Conservation (phyloP, 1,139 yeast species). For the Yamadazyma diospyri region DNA sequence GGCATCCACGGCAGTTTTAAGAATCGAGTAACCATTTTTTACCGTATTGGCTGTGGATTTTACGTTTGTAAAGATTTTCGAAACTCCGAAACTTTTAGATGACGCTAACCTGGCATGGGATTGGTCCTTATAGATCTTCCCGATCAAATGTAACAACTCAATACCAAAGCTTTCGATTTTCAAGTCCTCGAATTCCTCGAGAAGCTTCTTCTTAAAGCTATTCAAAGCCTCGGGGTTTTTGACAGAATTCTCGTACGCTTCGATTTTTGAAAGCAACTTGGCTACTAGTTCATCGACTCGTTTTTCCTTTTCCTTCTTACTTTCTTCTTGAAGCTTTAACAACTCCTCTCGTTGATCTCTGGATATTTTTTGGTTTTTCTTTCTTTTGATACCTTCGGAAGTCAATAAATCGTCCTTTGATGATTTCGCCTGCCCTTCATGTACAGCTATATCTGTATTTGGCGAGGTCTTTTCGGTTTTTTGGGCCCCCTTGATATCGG, state of each 20-base stretch:
- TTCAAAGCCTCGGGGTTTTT: slow-evolving; percentile 31
- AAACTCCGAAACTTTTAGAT: slow-evolving; percentile 43
- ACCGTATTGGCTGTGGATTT: slow-evolving; percentile 38
- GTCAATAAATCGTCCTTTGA: slow-evolving; percentile 13
- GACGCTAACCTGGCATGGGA: slow-evolving; percentile 44
- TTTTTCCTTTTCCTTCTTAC: slow-evolving; percentile 49
- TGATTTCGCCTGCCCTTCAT: slow-evolving; percentile 4
- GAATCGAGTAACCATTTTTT: slow-evolving; percentile 36
- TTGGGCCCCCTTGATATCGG: slow-evolving; percentile 6
- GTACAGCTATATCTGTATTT: slow-evolving; percentile 9
- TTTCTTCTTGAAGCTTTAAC: slow-evolving; percentile 49
- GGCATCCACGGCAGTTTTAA: slow-evolving; percentile 43
- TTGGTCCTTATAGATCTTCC: slow-evolving; percentile 60
- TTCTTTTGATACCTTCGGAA: slow-evolving; percentile 22
- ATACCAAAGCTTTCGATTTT: slow-evolving; percentile 48
- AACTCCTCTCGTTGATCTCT: slow-evolving; percentile 56
- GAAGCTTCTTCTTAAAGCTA: slow-evolving; percentile 38
- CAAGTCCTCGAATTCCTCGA: slow-evolving; percentile 58
- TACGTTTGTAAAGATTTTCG: slow-evolving; percentile 50
- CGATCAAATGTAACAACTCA: slow-evolving; percentile 51
- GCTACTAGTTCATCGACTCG: slow-evolving; percentile 52
- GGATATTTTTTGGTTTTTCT: slow-evolving; percentile 38
- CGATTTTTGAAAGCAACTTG: slow-evolving; percentile 44
- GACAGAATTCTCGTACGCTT: slow-evolving; percentile 29
- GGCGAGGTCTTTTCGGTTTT: slow-evolving; percentile 7